Conservation (phyloP, 23 red algal species). For the Chondrus crispus region DNA sequence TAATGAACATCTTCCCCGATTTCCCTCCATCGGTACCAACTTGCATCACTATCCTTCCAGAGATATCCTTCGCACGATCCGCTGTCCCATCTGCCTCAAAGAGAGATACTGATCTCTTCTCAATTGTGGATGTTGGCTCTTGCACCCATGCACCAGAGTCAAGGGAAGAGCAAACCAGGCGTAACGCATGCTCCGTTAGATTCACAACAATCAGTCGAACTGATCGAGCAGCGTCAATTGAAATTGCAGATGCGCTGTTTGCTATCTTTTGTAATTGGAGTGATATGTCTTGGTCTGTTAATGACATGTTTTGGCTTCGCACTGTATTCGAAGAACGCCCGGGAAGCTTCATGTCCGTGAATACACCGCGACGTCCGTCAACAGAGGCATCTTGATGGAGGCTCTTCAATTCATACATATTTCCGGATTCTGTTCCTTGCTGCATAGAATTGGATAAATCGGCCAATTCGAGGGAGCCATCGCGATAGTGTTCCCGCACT, state of each 20-base stretch:
- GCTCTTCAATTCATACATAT: slow-evolving; percentile 42
- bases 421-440: background rate
- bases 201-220: slow-evolving; percentile 32
- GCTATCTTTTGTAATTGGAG: background rate
- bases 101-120: background rate
- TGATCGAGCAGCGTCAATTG: background rate
- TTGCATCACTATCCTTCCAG: slow-evolving; percentile 11
- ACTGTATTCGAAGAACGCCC: background rate
- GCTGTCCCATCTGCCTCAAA: slow-evolving; percentile 38
- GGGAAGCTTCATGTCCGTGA: slow-evolving; percentile 52
- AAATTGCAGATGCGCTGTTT: background rate
- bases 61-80: slow-evolving; percentile 23
- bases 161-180: background rate
- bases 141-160: slow-evolving; percentile 30
- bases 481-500: slow-evolving; percentile 6
- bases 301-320: background rate
- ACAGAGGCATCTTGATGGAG: slow-evolving; percentile 58
- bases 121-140: slow-evolving; percentile 3
- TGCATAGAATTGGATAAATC: slow-evolving; percentile 27
- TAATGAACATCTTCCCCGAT: background rate
- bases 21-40: background rate
- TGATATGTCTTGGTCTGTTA: background rate
- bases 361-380: slow-evolving; percentile 45
- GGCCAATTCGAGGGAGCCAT: slow-evolving; percentile 42
- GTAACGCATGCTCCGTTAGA: background rate